Evolutionary conservation across 2,329 filamentous ascomycete species (phyloP).

Genomic region (Fusarium keratoplasticum): DNA sequence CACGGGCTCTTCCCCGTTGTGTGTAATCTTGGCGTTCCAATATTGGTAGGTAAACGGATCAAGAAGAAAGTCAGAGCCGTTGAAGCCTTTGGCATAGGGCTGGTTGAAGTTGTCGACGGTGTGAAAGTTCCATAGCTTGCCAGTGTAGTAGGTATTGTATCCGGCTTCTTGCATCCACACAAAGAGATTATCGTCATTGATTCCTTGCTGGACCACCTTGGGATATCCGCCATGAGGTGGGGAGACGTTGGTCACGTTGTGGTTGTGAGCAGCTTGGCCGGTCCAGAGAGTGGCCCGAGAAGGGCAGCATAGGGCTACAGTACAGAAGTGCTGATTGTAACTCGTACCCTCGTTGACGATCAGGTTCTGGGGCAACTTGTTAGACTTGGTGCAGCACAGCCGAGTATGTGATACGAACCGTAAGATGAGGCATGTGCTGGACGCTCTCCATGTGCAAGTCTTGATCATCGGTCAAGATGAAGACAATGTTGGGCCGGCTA

Average conservation of each 20-base stretch:
- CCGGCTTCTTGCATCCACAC: constrained; percentile 75
- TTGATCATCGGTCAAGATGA: constrained; percentile 75
- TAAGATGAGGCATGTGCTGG: constrained; percentile 66
- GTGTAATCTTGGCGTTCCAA: constrained; percentile 4
- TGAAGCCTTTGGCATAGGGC: constrained; percentile 55
- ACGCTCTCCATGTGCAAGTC: constrained; percentile 70
- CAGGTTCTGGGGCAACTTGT: background rate
- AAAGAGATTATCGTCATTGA: constrained; percentile 71
- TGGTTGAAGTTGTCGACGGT: constrained; percentile 68
- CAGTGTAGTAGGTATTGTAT: constrained; percentile 77
- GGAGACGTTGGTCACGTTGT: constrained; percentile 70
- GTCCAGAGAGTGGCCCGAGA: constrained; percentile 73
- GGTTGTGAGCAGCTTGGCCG: constrained; percentile 74
- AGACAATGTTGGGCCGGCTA: constrained; percentile 65
- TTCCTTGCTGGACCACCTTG: constrained; percentile 72
- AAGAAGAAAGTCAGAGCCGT: constrained; percentile 6
- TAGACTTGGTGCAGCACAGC: background rate
- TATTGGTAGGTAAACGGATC: constrained; percentile 18
- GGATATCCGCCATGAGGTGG: constrained; percentile 57
- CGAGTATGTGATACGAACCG: constrained; percentile 47
- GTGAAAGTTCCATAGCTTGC: constrained; percentile 77
- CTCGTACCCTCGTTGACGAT: constrained; percentile 64
- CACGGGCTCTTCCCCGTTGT: background rate
- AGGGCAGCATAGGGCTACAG: constrained; percentile 71
- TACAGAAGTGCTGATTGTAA: constrained; percentile 72